phyloP scores from a whole-genome alignment of 495 filamentous ascomycete species.

The Chaetomium cochliodes region DNA sequence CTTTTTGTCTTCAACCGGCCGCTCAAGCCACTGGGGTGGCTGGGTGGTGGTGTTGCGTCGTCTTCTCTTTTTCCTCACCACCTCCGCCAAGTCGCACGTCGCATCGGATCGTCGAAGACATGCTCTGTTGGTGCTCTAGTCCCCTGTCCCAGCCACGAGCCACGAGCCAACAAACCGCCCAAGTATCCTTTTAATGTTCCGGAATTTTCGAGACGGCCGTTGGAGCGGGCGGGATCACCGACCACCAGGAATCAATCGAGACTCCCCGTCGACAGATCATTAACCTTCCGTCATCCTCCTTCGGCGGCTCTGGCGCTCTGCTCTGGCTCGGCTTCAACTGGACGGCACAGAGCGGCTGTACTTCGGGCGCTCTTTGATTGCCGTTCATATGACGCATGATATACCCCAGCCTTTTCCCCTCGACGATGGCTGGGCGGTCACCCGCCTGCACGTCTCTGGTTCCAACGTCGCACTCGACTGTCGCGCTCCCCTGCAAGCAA shows the following conservation, averaged over 20 bases:
- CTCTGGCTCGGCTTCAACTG: slow-evolving; percentile 14
- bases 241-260: background rate
- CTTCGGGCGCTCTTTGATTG: slow-evolving; percentile 43
- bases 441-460: background rate
- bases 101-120: background rate
- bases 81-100: background rate
- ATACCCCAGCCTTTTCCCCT: slow-evolving; percentile 17
- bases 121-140: background rate
- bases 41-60: background rate
- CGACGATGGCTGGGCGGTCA: background rate
- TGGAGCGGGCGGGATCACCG: too few relatives aligned
- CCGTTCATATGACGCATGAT: slow-evolving; percentile 33
- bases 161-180: background rate
- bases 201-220: slow-evolving; percentile 7
- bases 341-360: slow-evolving; percentile 36
- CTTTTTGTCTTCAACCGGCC: too few relatives aligned
- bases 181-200: background rate
- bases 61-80: background rate
- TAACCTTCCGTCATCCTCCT: slow-evolving; percentile 8
- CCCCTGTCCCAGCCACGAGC: background rate
- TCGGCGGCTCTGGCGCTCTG: slow-evolving; percentile 21
- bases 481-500: slow-evolving; percentile 31
- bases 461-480: slow-evolving; percentile 26
- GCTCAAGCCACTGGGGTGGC: background rate
- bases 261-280: background rate